Conservation (phyloP, 2,329 filamentous ascomycete genomes). For the Dactylellina leptospora region DNA sequence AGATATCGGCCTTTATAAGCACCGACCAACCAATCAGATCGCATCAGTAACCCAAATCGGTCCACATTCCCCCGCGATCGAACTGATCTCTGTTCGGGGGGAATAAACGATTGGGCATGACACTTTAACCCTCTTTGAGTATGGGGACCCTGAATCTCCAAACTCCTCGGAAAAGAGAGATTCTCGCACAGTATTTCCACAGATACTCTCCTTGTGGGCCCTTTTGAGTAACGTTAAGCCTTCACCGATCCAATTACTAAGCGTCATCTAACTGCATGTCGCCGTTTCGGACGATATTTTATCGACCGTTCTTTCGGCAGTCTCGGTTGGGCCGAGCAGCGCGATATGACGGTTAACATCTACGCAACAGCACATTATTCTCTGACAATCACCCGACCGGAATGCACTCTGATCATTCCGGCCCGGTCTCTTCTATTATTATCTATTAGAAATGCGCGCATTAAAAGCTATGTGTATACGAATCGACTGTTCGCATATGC, state of each 20-base stretch:
- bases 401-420: too few relatives aligned
- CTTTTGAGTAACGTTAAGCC: background rate
- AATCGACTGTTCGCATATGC: conserved; percentile 1
- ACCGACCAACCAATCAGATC: conserved; percentile 36
- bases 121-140: background rate
- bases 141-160: background rate
- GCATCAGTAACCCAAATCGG: background rate
- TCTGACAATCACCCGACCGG: too few relatives aligned
- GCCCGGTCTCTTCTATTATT: too few relatives aligned
- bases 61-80: conserved; percentile 11
- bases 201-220: background rate
- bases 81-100: background rate
- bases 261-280: too few relatives aligned
- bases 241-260: background rate
- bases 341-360: too few relatives aligned
- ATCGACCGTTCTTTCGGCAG: too few relatives aligned
- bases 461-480: background rate
- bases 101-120: background rate
- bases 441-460: background rate
- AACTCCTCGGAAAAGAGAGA: background rate
- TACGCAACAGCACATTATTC: too few relatives aligned
- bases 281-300: too few relatives aligned
- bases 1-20: conserved; percentile 31
- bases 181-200: background rate
- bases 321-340: too few relatives aligned